Evolutionary conservation across 805 yeast genomes (phyloP), one percentile per base, ranked within the genome.

Genomic region (Kodamaea jinghongensis): DNA sequence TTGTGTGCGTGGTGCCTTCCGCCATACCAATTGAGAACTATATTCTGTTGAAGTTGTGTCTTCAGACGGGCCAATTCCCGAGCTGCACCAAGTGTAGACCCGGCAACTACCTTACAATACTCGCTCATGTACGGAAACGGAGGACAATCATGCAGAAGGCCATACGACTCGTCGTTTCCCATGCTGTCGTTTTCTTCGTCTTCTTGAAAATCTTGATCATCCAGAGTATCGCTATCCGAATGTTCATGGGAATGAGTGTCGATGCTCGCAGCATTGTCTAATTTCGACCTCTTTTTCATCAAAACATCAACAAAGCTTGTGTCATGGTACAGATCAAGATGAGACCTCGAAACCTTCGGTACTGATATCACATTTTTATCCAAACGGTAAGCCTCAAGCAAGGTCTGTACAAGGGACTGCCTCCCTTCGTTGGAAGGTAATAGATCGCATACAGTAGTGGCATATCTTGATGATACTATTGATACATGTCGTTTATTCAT

Each of bases 21-120:
- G 5, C 95, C 95, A 50, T 78, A 76, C 89, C 89, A 85, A 52
- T 83, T 83, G 32, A 85, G 67, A 2, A 75, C 80, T 1, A 77
- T 59, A 7, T 55, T 43, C 28, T 63, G 65, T 17, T 48, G 4
- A 1, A 12, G n/a, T n/a, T 28, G 16, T 22, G 36, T 28, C 35
- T 28, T 38, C 33, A 36, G 1, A 54, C 36, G 3, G 73, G 47
- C 49, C 61, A 65, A 34, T 11, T 37, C 38, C 4, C 60, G 56
- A 0, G 77, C 78, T 7, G 81, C 65, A 8, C 71, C 53, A 8
- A 83, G 45, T 2, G 86, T 76, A 0, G 87, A 75, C 0, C 86
- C 86, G 0, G 83, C 78, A 0, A 71, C 58, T 0, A 63, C 56
- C 14, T 52, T 55, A 4, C 77, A 71, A 49, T 84, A 83, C 43